These are phyloP conservation scores for Aspergillus neoniger DNA, from an alignment of 2,329 filamentous ascomycete genomes.

Conservation along the genomic window DNA sequence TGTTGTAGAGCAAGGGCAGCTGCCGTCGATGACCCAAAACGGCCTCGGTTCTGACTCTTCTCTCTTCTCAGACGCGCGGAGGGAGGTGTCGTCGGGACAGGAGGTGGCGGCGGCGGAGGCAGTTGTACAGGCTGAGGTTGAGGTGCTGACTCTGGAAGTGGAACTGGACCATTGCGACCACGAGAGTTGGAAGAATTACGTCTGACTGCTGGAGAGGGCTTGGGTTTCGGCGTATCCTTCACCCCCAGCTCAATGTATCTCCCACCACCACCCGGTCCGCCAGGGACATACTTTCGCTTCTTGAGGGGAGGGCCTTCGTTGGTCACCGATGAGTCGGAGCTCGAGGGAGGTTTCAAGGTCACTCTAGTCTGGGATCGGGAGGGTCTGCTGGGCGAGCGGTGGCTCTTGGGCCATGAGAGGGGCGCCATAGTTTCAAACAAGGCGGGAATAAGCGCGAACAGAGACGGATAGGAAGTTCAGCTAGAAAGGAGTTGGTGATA, in stretches of 20 bases:
- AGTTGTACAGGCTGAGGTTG: constrained; percentile 22
- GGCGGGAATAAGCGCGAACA: background rate
- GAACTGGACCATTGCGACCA: constrained; percentile 51
- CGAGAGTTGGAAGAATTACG: constrained; percentile 52
- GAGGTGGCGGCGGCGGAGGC: constrained; percentile 31
- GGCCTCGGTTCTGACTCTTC: constrained; percentile 56
- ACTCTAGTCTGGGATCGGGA: constrained; percentile 35
- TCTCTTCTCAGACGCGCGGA: constrained; percentile 45
- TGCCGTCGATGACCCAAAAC: constrained; percentile 80
- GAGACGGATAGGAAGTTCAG: background rate
- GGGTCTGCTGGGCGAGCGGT: constrained; percentile 29
- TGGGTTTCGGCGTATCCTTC: constrained; percentile 51
- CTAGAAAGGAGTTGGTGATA: constrained; percentile 2
- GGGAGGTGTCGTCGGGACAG: constrained; percentile 39
- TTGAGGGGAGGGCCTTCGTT: constrained; percentile 65
- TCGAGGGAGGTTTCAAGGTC: constrained; percentile 33
- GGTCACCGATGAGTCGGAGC: constrained; percentile 27
- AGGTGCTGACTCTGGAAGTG: constrained; percentile 12
- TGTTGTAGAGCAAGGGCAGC: constrained; percentile 87
- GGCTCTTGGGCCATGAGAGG: constrained; percentile 29
- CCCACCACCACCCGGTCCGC: constrained; percentile 81
- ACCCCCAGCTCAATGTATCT: constrained; percentile 76
- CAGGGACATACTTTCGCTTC: constrained; percentile 77
- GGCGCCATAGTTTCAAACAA: constrained; percentile 32
- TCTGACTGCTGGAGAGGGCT: constrained; percentile 22